Conservation (phyloP, 2,329 filamentous ascomycete genomes). For the Rhinocladiella mackenziei region DNA sequence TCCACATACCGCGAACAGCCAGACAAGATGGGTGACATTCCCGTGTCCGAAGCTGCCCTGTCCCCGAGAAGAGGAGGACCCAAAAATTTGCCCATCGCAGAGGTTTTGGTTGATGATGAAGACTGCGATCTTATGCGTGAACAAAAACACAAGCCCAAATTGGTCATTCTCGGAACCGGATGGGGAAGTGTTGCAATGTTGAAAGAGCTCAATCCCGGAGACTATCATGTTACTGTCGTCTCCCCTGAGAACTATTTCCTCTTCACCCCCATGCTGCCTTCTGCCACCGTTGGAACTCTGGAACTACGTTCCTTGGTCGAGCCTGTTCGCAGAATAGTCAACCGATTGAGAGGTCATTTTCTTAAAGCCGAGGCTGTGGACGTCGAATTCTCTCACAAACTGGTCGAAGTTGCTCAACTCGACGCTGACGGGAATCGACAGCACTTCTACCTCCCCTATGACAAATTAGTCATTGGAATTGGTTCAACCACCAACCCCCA, state of each 20-base stretch:
- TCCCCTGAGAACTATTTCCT: constrained; percentile 95
- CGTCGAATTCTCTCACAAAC: constrained; percentile 84
- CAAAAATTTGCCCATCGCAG: constrained; percentile 90
- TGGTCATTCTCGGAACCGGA: constrained; percentile 89
- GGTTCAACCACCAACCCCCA: constrained; percentile 89
- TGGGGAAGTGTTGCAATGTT: constrained; percentile 92
- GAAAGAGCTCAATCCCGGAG: constrained; percentile 82
- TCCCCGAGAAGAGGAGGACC: constrained; percentile 78
- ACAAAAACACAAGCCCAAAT: constrained; percentile 80
- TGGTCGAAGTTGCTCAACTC: constrained; percentile 78
- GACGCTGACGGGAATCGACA: constrained; percentile 68
- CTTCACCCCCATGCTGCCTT: constrained; percentile 97
- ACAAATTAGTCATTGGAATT: constrained; percentile 91
- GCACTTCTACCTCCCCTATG: constrained; percentile 91
- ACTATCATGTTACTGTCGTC: constrained; percentile 94
- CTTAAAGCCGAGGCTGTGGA: constrained; percentile 81
- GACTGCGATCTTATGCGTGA: constrained; percentile 66
- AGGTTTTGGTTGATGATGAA: constrained; percentile 83
- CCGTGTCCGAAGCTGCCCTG: constrained; percentile 79
- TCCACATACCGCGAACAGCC: constrained; percentile 77
- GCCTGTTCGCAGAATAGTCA: constrained; percentile 80
- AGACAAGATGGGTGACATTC: constrained; percentile 63
- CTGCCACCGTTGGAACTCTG: constrained; percentile 91
- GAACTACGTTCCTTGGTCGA: constrained; percentile 89
- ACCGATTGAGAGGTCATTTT: constrained; percentile 78